These are phyloP conservation scores for Zygoascus sp. DNA, from an alignment of 1,139 yeast species.

Conservation along the genomic window DNA sequence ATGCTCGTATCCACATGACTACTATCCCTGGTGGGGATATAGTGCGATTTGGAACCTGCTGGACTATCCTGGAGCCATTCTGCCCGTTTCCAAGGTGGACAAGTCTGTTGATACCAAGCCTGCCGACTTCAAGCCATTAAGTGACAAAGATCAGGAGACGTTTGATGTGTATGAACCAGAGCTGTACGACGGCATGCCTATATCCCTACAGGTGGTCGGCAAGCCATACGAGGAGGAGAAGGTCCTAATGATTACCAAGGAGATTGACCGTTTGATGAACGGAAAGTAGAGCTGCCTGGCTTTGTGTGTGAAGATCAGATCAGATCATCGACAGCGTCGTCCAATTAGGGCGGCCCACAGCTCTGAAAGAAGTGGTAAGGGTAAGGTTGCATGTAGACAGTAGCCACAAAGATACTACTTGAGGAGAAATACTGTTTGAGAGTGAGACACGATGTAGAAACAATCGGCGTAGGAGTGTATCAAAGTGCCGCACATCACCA, in stretches of 20 bases:
- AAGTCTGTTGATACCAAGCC: conserved; percentile 25
- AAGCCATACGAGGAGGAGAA: conserved; percentile 9
- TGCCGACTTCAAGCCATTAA: conserved; percentile 15
- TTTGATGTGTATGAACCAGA: conserved; percentile 41
- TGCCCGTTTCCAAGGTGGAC: conserved; percentile 42
- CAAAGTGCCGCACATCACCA: too few species aligned
- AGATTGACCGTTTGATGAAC: background rate
- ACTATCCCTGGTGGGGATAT: conserved; percentile 26
- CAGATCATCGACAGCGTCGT: too few species aligned
- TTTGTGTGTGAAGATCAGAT: too few species aligned
- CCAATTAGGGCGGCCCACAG: too few species aligned
- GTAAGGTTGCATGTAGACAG: too few species aligned
- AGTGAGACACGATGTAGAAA: too few species aligned
- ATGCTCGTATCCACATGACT: conserved; percentile 13
- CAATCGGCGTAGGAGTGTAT: too few species aligned
- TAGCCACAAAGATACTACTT: too few species aligned
- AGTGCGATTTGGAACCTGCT: conserved; percentile 44
- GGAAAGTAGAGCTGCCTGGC: too few species aligned
- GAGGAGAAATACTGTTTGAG: too few species aligned
- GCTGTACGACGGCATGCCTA: conserved; percentile 46
- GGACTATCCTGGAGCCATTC: conserved; percentile 44
- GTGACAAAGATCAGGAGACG: conserved; percentile 24
- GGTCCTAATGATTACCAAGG: conserved; percentile 1
- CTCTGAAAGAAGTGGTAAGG: too few species aligned
- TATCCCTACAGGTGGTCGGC: conserved; percentile 46